phyloP scores from a whole-genome alignment of 2,329 filamentous ascomycete genomes.

The Emergomyces pasteurianus region DNA sequence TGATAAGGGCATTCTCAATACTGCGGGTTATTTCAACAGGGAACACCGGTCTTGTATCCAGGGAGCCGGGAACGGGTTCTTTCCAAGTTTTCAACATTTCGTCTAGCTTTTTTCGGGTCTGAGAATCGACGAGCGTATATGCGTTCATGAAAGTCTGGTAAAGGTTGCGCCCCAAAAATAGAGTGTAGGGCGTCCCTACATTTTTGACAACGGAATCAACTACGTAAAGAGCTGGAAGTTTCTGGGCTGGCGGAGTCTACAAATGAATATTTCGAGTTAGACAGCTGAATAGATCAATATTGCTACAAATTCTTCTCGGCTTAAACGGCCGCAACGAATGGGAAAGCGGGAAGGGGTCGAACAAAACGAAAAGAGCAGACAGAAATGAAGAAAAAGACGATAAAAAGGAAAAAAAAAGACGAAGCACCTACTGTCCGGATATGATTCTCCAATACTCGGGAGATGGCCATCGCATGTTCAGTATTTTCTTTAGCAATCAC shows the following conservation, averaged over 20 bases:
- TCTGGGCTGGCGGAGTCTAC: slow-evolving; percentile 77
- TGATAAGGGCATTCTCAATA: slow-evolving; percentile 89
- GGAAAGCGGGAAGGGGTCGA: slow-evolving; percentile 7
- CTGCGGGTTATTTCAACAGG: slow-evolving; percentile 72
- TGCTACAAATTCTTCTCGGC: slow-evolving; percentile 2
- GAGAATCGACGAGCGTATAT: slow-evolving; percentile 75
- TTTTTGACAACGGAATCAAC: slow-evolving; percentile 98
- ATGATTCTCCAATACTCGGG: slow-evolving; percentile 78
- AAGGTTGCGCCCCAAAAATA: slow-evolving; percentile 84
- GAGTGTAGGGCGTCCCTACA: slow-evolving; percentile 90
- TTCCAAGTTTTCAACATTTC: slow-evolving; percentile 98
- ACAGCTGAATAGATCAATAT: slow-evolving; percentile 14
- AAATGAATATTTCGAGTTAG: slow-evolving; percentile 20
- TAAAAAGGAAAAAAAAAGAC: slow-evolving; percentile 5
- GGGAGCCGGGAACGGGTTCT: slow-evolving; percentile 83
- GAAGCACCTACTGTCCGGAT: slow-evolving; percentile 73
- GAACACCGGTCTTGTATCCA: slow-evolving; percentile 88
- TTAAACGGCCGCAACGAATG: not conserved
- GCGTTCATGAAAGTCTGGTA: slow-evolving; percentile 96
- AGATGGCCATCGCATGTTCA: slow-evolving; percentile 87
- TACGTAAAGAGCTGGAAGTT: slow-evolving; percentile 91
- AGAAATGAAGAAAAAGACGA: slow-evolving; percentile 9
- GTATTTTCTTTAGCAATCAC: slow-evolving; percentile 97
- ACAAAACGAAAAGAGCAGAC: slow-evolving; percentile 4
- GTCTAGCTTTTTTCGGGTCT: slow-evolving; percentile 81